Evolutionary conservation across 805 yeast genomes (phyloP).

Genomic region (Wickerhamomyces mucosus): DNA sequence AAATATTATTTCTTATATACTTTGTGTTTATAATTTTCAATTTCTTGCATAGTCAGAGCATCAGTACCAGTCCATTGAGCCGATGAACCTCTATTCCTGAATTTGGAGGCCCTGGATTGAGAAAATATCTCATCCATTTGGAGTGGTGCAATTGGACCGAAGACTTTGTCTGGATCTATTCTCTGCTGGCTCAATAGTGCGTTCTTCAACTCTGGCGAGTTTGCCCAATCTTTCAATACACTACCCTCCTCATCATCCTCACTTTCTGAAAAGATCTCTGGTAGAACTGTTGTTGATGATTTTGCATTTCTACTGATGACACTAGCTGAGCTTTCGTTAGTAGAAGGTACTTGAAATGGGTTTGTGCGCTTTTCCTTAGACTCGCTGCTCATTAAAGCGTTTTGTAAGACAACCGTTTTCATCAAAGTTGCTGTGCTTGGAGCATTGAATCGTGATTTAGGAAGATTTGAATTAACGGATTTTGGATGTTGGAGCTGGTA

Average conservation of each 20-base stretch:
- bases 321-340: slow-evolving; percentile 3
- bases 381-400: slow-evolving; percentile 20
- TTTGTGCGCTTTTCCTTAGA: slow-evolving; percentile 6
- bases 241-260: slow-evolving; percentile 44
- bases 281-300: slow-evolving; percentile 22
- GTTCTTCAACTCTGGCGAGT: slow-evolving; percentile 43
- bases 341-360: slow-evolving; percentile 7
- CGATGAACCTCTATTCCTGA: slow-evolving; percentile 45
- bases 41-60: slow-evolving; percentile 35
- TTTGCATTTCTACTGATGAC: slow-evolving; percentile 2
- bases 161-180: slow-evolving; percentile 57
- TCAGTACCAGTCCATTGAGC: slow-evolving; percentile 39
- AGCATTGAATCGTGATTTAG: too few relatives aligned
- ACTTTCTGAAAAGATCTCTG: slow-evolving; percentile 41
- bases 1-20: slow-evolving; percentile 5
- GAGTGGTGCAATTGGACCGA: slow-evolving; percentile 67
- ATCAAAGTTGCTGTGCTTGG: too few relatives aligned
- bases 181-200: slow-evolving; percentile 36
- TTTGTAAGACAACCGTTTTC: slow-evolving; percentile 25
- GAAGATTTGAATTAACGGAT: slow-evolving; percentile 10
- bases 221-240: slow-evolving; percentile 51
- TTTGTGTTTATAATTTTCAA: slow-evolving; percentile 33
- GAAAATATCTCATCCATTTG: slow-evolving; percentile 63
- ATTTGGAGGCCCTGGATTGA: slow-evolving; percentile 33
- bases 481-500: slow-evolving; percentile 6